Conservation (phyloP, 768 basidiomycete species). For the Collybia nuda region DNA sequence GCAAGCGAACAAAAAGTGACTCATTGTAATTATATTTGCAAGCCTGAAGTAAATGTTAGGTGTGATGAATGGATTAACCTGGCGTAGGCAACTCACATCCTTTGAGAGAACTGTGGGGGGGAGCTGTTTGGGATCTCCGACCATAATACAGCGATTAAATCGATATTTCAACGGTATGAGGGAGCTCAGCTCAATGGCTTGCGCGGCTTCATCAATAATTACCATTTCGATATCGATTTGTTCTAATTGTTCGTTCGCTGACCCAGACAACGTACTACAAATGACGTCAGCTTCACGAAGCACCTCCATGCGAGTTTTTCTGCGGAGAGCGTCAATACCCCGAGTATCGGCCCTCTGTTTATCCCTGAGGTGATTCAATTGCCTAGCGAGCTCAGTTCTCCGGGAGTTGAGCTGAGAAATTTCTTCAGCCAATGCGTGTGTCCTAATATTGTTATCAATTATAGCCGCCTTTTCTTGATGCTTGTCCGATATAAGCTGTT, state of each 20-base stretch:
- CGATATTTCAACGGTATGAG: slow-evolving; percentile 93
- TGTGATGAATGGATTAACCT: neutral
- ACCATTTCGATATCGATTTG: slow-evolving; percentile 91
- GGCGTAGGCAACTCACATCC: slow-evolving; percentile 27
- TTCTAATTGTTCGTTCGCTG: slow-evolving; percentile 86
- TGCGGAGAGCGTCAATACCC: slow-evolving; percentile 77
- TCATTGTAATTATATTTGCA: slow-evolving; percentile 79
- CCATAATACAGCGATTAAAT: slow-evolving; percentile 84
- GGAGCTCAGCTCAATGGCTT: slow-evolving; percentile 92
- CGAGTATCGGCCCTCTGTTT: slow-evolving; percentile 79
- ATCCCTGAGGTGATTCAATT: slow-evolving; percentile 78
- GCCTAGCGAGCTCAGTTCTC: slow-evolving; percentile 61
- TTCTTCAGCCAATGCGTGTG: slow-evolving; percentile 65
- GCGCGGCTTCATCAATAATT: slow-evolving; percentile 97
- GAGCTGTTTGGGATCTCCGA: slow-evolving; percentile 95
- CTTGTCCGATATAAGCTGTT: slow-evolving; percentile 56
- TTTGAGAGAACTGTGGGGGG: slow-evolving; percentile 77
- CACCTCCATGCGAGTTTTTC: slow-evolving; percentile 74
- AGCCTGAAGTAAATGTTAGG: slow-evolving; percentile 41
- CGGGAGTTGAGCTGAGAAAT: slow-evolving; percentile 62
- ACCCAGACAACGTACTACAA: slow-evolving; percentile 89
- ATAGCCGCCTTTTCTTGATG: slow-evolving; percentile 53
- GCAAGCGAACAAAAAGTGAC: slow-evolving; percentile 89
- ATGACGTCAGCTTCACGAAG: slow-evolving; percentile 89
- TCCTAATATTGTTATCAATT: slow-evolving; percentile 56